Base-by-base conservation (phyloP, 2,329 filamentous ascomycete genomes). In the Xylaria sp. region DNA sequence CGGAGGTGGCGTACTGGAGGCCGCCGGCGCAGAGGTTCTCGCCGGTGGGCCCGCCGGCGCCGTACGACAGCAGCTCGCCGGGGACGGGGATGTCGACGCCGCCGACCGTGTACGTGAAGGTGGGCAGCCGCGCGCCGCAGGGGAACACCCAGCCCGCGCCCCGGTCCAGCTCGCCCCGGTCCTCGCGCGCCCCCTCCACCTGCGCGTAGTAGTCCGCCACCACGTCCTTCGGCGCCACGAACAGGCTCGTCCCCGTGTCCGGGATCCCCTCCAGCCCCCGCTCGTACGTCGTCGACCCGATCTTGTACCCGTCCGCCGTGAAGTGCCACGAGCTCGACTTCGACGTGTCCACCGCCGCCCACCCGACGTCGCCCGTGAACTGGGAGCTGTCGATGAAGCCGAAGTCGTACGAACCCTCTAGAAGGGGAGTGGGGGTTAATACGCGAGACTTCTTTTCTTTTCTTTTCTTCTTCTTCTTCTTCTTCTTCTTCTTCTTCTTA, bases 171-270 rank as follows among this genome's bases (percentile, higher is more conserved):
- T 69, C 66, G 22, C 52, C 54, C 44, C 55, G 50, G 26, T 70
- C 69, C 54, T 72, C 72, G 22, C 68, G 52, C 1, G 80, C 72
- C 9, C 75, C 72, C 2, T 65, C 34, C 1, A 84, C 74, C 52
- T 76, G 52, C 16, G 52, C 61, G 65, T 82, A 84, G 68, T 83
- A 85, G 9, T 71, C 74, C 19, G 69, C 58, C 18, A 78, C 77
- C 39, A 82, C 69, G 11, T 71, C 66, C 24, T 72, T 68, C 54
- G 77, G 74, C 48, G 82, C 72, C 41, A 83, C 70, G 66, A 84
- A 74, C 54, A 85, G 73, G n/a, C 81, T 79, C 18, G 81, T 82
- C 48, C 82, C 82, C 8, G 82, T 84, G 67, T 85, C 82, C n/a
- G 77, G 76, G 55, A 83, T 82, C 19, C 77, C 77, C 16, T 60